Conservation (phyloP, 768 basidiomycete genomes). For the Gyrodon lividus region DNA sequence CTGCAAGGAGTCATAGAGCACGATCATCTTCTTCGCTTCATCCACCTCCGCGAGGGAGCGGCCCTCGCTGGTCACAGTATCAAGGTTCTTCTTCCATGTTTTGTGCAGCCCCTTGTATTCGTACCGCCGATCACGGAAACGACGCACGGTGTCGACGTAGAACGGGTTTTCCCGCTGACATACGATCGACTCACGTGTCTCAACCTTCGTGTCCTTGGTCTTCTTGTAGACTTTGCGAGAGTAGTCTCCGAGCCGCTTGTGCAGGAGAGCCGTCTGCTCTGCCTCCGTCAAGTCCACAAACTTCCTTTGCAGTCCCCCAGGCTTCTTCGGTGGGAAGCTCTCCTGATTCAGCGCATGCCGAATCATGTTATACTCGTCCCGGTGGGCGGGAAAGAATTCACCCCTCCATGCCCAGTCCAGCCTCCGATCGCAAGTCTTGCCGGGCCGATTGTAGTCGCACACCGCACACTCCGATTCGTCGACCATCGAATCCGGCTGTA, state of each 20-base stretch:
- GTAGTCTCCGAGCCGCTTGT: constrained; percentile 97
- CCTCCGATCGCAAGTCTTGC: constrained; percentile 90
- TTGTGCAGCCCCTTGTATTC: constrained; percentile 99
- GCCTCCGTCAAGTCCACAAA: constrained; percentile 80
- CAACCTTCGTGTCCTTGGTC: constrained; percentile 95
- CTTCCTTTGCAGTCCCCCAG: constrained; percentile 69
- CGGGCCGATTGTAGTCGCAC: constrained; percentile 96
- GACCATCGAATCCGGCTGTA: constrained; percentile 97
- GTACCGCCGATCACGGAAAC: constrained; percentile 96
- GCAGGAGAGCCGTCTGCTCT: constrained; percentile 89
- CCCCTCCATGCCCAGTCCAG: constrained; percentile 99
- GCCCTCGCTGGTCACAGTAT: constrained; percentile 64
- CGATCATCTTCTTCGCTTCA: constrained; percentile 99
- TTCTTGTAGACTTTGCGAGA: constrained; percentile 99
- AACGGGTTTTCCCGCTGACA: constrained; percentile 98
- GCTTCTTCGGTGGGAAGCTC: constrained; percentile 77
- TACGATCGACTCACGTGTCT: constrained; percentile 90
- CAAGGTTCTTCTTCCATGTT: constrained; percentile 99
- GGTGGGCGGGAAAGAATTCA: constrained; percentile 94
- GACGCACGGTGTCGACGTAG: constrained; percentile 97
- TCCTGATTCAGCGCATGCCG: constrained; percentile 95
- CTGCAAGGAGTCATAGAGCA: constrained; percentile 96
- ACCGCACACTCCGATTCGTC: constrained; percentile 96
- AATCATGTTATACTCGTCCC: constrained; percentile 99
- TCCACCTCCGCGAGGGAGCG: constrained; percentile 82